Evolutionary conservation across 441 rosid species (phyloP).

Genomic region (Manihot esculenta): DNA sequence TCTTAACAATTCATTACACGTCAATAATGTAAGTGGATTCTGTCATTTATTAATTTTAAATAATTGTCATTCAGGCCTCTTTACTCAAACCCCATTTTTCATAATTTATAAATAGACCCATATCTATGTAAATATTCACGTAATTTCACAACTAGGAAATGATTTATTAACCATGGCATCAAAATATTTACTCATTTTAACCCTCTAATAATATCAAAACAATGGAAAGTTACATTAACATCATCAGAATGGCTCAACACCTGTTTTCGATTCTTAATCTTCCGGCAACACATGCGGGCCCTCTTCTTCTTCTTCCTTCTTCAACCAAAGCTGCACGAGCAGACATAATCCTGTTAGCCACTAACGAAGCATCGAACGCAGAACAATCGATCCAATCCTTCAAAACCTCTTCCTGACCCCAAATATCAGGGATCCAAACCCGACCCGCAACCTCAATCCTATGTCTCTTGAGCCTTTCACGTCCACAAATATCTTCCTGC

Average conservation of each 20-base stretch:
- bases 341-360: slow-evolving; percentile 45
- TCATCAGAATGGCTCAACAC: slow-evolving; percentile 31
- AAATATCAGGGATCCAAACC: slow-evolving; percentile 86
- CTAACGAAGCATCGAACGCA: slow-evolving; percentile 54
- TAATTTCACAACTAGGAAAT: too few species aligned
- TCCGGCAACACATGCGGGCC: slow-evolving; percentile 25
- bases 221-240: too few species aligned
- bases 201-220: too few species aligned
- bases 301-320: slow-evolving; percentile 63
- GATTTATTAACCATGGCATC: too few species aligned
- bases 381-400: slow-evolving; percentile 82
- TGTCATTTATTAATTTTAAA: too few species aligned
- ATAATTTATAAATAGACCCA: too few species aligned
- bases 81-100: too few species aligned
- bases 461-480: slow-evolving; percentile 66
- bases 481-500: slow-evolving; percentile 39
- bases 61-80: too few species aligned
- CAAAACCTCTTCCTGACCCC: slow-evolving; percentile 85
- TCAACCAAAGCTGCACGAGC: slow-evolving; percentile 67
- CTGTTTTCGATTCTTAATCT: slow-evolving; percentile 54
- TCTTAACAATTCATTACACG: too few species aligned
- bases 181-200: too few species aligned
- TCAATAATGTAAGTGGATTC: too few species aligned
- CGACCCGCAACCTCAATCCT: slow-evolving; percentile 64
- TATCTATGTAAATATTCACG: too few species aligned